These are phyloP conservation scores for Aspergillus viridinutans DNA, from an alignment of 2,329 filamentous ascomycete species.

Conservation along the genomic window DNA sequence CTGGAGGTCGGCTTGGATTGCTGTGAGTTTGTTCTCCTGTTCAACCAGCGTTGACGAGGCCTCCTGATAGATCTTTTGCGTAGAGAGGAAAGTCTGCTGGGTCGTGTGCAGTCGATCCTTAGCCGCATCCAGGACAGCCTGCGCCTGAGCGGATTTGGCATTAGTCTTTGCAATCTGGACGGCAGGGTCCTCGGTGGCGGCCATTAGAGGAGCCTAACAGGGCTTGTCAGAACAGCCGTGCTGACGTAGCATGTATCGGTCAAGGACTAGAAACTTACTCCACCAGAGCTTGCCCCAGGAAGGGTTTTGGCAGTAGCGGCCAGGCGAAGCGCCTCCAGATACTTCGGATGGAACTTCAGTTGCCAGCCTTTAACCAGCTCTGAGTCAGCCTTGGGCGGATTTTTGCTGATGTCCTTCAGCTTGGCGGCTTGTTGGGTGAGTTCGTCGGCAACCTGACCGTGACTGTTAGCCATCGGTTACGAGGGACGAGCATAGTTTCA, in stretches of 20 bases:
- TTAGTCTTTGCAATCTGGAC: neutral
- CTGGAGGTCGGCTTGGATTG: neutral
- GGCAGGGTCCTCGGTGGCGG: neutral
- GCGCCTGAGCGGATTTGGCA: neutral
- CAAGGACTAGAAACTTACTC: neutral
- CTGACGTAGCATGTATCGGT: neutral
- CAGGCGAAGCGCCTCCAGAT: neutral
- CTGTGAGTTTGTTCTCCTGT: neutral
- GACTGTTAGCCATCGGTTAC: neutral
- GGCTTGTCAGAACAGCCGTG: neutral
- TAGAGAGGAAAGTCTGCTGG: neutral
- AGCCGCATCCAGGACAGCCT: neutral
- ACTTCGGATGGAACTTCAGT: neutral
- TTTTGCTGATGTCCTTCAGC: neutral
- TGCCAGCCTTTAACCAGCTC: neutral
- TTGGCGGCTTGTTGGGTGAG: neutral
- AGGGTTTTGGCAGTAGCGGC: neutral
- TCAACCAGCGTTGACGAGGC: neutral
- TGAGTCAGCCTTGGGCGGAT: neutral
- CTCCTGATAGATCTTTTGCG: neutral
- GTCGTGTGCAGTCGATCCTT: neutral
- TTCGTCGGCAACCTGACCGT: neutral
- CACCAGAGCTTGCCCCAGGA: neutral
- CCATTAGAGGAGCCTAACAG: neutral
- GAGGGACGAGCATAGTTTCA: too few species aligned